Evolutionary conservation across 371 early-diverging fungal species (phyloP).

Genomic region (Spiromyces aspiralis): DNA sequence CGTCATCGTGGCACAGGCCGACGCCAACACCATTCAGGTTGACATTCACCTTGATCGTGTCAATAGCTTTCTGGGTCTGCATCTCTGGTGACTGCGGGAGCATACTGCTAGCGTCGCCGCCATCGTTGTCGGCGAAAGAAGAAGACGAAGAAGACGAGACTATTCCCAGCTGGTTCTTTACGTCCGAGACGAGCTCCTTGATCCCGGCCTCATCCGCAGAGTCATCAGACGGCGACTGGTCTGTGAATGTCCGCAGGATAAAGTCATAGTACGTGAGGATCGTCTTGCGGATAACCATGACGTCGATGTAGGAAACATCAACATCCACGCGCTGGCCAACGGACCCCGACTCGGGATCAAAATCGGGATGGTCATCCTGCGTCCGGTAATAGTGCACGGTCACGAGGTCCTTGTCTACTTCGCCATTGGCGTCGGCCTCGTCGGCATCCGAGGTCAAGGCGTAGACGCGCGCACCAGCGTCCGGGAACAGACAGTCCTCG

Average conservation of each 20-base stretch:
- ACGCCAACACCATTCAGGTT: slow-evolving; percentile 63
- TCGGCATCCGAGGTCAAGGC: slow-evolving; percentile 24
- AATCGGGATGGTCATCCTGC: slow-evolving; percentile 60
- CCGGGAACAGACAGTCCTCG: slow-evolving; percentile 38
- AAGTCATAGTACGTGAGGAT: slow-evolving; percentile 75
- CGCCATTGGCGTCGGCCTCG: slow-evolving; percentile 19
- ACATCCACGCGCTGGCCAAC: slow-evolving; percentile 70
- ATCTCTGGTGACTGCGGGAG: slow-evolving; percentile 1
- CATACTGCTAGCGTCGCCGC: neutral
- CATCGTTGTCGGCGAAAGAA: neutral
- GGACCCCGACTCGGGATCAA: slow-evolving; percentile 49
- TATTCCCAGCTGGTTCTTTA: no score
- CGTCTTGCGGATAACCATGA: slow-evolving; percentile 70
- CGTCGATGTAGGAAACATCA: slow-evolving; percentile 61
- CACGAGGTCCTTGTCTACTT: slow-evolving; percentile 36
- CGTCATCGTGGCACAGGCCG: slow-evolving; percentile 64
- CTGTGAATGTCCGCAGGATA: slow-evolving; percentile 67
- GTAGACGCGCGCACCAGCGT: slow-evolving; percentile 8
- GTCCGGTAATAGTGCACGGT: slow-evolving; percentile 53
- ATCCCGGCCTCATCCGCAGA: neutral
- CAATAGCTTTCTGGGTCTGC: slow-evolving; percentile 16
- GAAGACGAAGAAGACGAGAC: neutral
- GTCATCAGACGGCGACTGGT: slow-evolving; percentile 8
- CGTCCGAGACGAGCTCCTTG: no score
- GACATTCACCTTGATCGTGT: slow-evolving; percentile 52